phyloP scores from a whole-genome alignment of 345 rosid genomes.

The Ceriops zippeliana region DNA sequence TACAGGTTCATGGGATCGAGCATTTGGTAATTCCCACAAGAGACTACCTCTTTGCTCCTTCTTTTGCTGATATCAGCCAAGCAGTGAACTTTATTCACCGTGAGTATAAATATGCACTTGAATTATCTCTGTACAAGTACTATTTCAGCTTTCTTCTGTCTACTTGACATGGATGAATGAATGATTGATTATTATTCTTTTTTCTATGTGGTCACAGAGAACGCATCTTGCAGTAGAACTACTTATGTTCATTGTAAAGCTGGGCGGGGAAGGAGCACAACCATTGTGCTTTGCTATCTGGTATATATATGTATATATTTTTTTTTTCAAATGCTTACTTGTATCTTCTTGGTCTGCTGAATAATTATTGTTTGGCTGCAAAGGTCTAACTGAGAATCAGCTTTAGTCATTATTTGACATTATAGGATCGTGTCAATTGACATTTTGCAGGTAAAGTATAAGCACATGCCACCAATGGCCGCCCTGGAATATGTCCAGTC shows the following conservation, averaged over 20 bases:
- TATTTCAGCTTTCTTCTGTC: background rate
- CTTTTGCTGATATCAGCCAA: conserved; percentile 45
- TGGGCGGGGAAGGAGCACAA: conserved; percentile 92
- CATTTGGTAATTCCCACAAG: conserved; percentile 88
- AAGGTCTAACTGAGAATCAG: background rate
- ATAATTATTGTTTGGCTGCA: background rate
- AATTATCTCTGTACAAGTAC: background rate
- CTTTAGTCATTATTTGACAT: background rate
- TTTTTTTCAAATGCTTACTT: background rate
- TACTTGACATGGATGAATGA: background rate
- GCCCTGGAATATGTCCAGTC: conserved; percentile 58
- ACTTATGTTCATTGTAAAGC: conserved; percentile 96
- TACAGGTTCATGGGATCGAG: conserved; percentile 71
- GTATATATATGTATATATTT: conserved; percentile 22
- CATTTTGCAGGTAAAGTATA: conserved; percentile 45
- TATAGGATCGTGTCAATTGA: conserved; percentile 14
- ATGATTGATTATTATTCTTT: background rate
- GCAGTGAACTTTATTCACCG: conserved; percentile 78
- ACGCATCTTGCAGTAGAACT: conserved; percentile 52
- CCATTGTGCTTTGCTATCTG: conserved; percentile 85
- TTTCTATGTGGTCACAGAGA: conserved; percentile 38
- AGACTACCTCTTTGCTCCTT: conserved; percentile 87
- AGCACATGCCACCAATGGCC: conserved; percentile 48
- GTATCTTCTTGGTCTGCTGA: background rate
- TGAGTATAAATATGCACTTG: conserved; percentile 25